Base-by-base conservation (phyloP, 345 rosid genomes). In the Hypericum perforatum region DNA sequence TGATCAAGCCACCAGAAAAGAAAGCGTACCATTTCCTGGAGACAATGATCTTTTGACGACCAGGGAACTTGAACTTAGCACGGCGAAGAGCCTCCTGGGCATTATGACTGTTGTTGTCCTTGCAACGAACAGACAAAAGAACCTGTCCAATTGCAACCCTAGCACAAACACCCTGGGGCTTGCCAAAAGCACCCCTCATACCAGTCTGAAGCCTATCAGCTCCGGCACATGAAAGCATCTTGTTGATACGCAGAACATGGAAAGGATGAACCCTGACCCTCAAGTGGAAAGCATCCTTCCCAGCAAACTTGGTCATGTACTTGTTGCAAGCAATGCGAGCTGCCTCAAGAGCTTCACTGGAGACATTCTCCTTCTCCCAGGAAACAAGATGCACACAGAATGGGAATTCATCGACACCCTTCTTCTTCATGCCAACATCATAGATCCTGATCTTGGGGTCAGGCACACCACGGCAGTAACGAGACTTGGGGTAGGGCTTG, bases 131-230 rank as follows among this genome's bases (percentile, higher is more conserved):
- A 12, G 50, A 46, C 9, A 46, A 10, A 2, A 46, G 50, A 46
- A 46, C 50, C 50, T 46, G 50, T 9, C 50, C 50, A 46, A 46
- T 46, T 8, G 50, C 50, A 12, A 46, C 50, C 50, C 50, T 46
- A 14, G 50, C 50, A 14, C 50, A 46, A 32, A 46, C 50, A 46
- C 50, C 50, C 50, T 46, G 50, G 9, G 50, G 50, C 50, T 46
- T 46, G 8, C 50, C 50, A 9, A 46, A 46, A 10, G 50, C 50
- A 46, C 50, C 50, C 50, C 50, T 46, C 50, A 46, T 46, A 46
- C 50, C 50, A 5, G 50, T 46, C 50, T 46, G 50, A 29, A 46
- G 50, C 50, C 50, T 46, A 12, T 46, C 50, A 46, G 50, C 50
- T 46, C 50, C 50, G 22, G 50, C 50, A 7, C 50, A 46, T 32